Percentiles rank a stretch among this genome's conserved stretches.
Evolutionary conservation across 164 flowering plant genomes (phyloP).

Genomic region (Umbellularia californica): DNA sequence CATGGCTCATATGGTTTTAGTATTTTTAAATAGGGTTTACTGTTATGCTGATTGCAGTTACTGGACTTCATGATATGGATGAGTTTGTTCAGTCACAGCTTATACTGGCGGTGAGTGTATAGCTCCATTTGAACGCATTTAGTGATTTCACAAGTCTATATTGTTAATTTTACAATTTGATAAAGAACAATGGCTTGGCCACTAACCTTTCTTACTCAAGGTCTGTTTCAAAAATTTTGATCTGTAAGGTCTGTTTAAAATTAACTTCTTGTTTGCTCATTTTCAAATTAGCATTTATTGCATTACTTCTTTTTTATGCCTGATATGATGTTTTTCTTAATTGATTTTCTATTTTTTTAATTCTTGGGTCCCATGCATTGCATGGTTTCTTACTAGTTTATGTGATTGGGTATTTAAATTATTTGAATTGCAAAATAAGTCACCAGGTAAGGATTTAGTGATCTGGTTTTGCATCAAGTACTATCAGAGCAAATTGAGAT

Average conservation of each 20-base stretch:
- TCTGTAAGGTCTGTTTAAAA: too few species aligned
- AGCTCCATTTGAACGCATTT: not conserved
- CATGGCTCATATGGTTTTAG: not conserved
- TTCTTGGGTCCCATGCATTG: not conserved
- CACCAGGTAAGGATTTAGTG: not conserved
- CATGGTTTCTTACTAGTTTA: not conserved
- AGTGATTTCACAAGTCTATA: not conserved
- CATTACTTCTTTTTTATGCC: too few species aligned
- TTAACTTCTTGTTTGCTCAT: not conserved
- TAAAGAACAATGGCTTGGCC: not conserved
- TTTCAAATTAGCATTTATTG: not conserved
- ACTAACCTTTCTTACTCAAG: too few species aligned
- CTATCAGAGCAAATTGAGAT: not conserved
- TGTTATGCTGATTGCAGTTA: slow-evolving; percentile 46
- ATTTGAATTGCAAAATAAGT: too few species aligned
- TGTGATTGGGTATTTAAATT: too few species aligned
- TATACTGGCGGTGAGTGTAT: slow-evolving; percentile 4
- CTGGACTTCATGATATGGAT: slow-evolving; percentile 99
- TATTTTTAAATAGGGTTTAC: not conserved
- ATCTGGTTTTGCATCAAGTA: not conserved
- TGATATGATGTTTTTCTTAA: too few species aligned
- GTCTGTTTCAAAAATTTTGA: too few species aligned
- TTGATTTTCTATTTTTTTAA: not conserved
- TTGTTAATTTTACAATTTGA: not conserved
- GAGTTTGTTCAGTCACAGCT: slow-evolving; percentile 70